A percentile compares a stretch with the other conserved stretches of the same genome.
Conservation (phyloP, 1,284 basidiomycete genomes). For the Naganishia sp. region DNA sequence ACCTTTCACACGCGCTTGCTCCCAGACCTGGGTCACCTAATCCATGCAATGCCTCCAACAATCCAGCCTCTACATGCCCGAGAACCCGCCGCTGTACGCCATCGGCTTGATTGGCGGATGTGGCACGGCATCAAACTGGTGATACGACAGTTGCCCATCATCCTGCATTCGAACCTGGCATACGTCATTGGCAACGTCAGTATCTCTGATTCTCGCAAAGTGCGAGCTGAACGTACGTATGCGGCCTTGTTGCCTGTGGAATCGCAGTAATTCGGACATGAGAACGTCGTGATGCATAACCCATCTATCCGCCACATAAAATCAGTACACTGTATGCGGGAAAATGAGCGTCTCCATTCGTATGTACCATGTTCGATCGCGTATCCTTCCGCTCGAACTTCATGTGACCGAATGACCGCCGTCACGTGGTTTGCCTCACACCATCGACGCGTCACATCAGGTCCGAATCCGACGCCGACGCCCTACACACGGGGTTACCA, state of each 20-base stretch:
- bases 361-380: conserved; percentile 64
- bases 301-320: conserved; percentile 39
- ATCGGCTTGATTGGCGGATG: conserved; percentile 90
- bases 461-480: conserved; percentile 93
- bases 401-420: conserved; percentile 91
- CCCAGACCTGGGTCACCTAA: not conserved
- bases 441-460: conserved; percentile 86
- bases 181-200: not conserved
- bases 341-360: conserved; percentile 6
- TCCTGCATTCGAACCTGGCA: conserved; percentile 71
- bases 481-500: conserved; percentile 60
- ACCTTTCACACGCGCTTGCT: no score
- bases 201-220: no score
- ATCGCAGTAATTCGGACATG: conserved; percentile 55
- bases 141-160: conserved; percentile 71
- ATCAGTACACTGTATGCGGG: conserved; percentile 21
- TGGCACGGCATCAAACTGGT: conserved; percentile 80
- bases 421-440: conserved; percentile 84
- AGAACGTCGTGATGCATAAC: conserved; percentile 55
- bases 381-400: conserved; percentile 80
- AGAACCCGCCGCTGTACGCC: conserved; percentile 68
- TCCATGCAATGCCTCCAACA: no score
- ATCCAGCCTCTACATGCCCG: conserved; percentile 38
- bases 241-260: conserved; percentile 57
- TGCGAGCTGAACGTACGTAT: conserved; percentile 41